Base-by-base conservation (phyloP, 768 basidiomycete species). In the Mycena floridula region DNA sequence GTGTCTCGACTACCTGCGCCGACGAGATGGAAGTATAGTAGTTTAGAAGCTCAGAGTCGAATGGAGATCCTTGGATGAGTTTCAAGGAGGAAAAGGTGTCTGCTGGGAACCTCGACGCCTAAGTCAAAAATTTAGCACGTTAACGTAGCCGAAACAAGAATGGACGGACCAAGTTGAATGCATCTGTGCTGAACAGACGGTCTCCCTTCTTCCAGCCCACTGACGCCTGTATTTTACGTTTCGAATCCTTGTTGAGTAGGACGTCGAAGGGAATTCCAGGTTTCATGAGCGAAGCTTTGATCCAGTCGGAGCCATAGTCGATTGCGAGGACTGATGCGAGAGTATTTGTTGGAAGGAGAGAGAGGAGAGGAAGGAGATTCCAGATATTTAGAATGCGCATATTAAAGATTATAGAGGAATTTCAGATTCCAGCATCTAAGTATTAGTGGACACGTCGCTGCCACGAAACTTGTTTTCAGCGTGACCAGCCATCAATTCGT, bases 281-380 rank as follows among this genome's bases (percentile, higher is more conserved):
- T 58, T 92, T 94, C 75, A 97, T 85, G 46, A 98, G 69, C 4
- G 93, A 94, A 23, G 92, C 89, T 65, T 97, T 99, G 58, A 94
- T 97, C 77, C 84, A 94, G 67, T 98, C 96, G 15, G 89, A 79
- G 59, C 96, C 96, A 77, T 96, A 97, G 80, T 99, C 96, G 58
- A 99, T 89, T 16, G 94, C 94, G 39, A 99, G 78, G 11, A 98
- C 77, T 3, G 93, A 81, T 18, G 84, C 87, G 32, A 77, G 64
- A n/a, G 71, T 66, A 35, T 68, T 58, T 37, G 69, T 62, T 25
- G 76, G 70, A 18, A 74, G 48, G 25, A 62, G 55, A 15, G 62
- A 68, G 50, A 71, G 46, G 45, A 74, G 59, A 47, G 63, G 65
- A 42, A 73, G 50, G 23, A 68, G 48, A 53, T 59, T 59, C 60